Evolutionary conservation across 2,329 filamentous ascomycete species (phyloP), one percentile per base, ranked within the genome.

Genomic region (Aspergillus ochraceus): DNA sequence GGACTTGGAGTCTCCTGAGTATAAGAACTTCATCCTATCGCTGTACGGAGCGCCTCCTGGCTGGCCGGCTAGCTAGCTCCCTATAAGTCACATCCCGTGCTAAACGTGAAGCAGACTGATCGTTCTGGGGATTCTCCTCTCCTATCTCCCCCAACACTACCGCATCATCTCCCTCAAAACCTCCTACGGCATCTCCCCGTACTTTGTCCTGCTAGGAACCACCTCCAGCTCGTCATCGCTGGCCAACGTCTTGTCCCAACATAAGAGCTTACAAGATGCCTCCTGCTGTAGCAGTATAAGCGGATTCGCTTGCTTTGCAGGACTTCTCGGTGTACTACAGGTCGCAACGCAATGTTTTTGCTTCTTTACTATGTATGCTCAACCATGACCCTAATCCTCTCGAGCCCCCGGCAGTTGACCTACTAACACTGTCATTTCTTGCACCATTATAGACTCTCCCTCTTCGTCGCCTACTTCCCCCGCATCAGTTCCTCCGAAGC

Each of bases 381-480:
- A 30, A 9, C 20, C 20, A 14, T 14, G 46, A 19, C 19, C 20
- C 17, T 17, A 46, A 19, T 47, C 10, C 20, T 46, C 17, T 22
- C 6, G 24, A 14, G 14, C 20, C 9, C n/a, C 19, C 11, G 3
- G 12, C 32, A 12, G 32, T 19, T 8, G 11, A 11, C 19, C 9
- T 39, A 52, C 58, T 51, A 17, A 30, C n/a, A 42, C 42, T 3
- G 6, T 14, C 55, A 60, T 52, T 63, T 50, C 24, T 42, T 53
- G n/a, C 8, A 10, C 29, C 24, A 30, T 24, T 54, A 24, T 67
- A 98, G 94, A 66, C 87, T 98, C 55, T 81, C 96, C 20, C 85
- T 99, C n/a, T 99, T 96, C 78, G 86, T 98, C 59, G 86, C 96
- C 68, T 99, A 96, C 83, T 97, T 96, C 77, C 91, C 91, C 39